Base-by-base conservation (phyloP, 2,329 filamentous ascomycete genomes). In the Fulvia fulva region DNA sequence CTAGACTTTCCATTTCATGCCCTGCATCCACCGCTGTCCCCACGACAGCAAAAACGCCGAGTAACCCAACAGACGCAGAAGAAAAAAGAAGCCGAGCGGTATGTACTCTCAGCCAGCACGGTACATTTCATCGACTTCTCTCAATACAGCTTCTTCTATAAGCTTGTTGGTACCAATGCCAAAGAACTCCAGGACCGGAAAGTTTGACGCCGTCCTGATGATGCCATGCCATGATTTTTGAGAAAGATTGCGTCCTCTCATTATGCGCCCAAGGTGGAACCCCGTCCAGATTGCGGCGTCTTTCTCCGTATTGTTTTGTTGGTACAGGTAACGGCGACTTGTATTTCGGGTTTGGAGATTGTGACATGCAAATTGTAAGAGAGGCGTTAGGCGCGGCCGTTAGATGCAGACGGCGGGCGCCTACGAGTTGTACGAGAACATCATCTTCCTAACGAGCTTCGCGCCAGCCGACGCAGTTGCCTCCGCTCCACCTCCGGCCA, bases 401-500 rank as follows among this genome's bases (percentile, higher is more conserved):
- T 52, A 32, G 50, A 19, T 21, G 50, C 22, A 32, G 50, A 52
- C 28, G 32, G 28, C 11, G 28, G 23, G n/a, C 22, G 32, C 28
- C 44, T 47, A 55, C 32, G 28, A 46, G 26, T 26, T n/a, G 53
- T 55, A 47, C 30, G 19, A 22, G 26, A 49, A 47, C 53, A 55
- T 55, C 55, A 57, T 57, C 30, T 50, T 49, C 55, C 32, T 37
- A n/a, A 45, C 49, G 19, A 51, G 32, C 26, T 47, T 57, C 21
- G 30, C 3, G 21, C 30, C 22, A 21, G 56, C 52, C 22, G 55
- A 51, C 16, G 50, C 47, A 34, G 58, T 30, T 2, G 55, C 51
- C 7, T 50, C 50, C 8, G 56, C 47, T 26, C 53, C 63, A 32
- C 57, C 59, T 4, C 61, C 63, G 23, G 52, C 64, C 25, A 63